Evolutionary conservation across 371 early-diverging fungal species (phyloP), one percentile per base, ranked within the genome.

Genomic region (Parasitella parasitica): DNA sequence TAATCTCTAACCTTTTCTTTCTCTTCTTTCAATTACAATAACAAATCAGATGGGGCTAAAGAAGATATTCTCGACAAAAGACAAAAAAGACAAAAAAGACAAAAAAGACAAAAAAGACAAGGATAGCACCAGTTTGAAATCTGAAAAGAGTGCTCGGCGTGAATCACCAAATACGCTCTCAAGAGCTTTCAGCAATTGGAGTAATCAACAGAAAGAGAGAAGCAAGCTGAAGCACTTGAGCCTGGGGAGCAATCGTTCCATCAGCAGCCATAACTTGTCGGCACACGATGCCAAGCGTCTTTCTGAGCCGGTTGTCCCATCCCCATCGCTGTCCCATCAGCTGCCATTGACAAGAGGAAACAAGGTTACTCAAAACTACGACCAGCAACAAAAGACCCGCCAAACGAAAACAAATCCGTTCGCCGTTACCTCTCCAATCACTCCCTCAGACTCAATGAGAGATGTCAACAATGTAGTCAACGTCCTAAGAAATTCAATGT

Each of bases 1-100:
- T 24, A 36, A 6, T 16, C 20, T 11, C 7, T 43, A 11, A 43
- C 6, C 16, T 27, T 22, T 46, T 20, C 27, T 48, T 46, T n/a
- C 46, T 53, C 20, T 36, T 30, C 39, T 22, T 39, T 20, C 55
- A 39, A 48, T 15, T n/a, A 20, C 8, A 24, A 30, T 12, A 39
- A 13, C 18, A 50, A n/a, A 30, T 7, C 18, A 37, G 24, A 68
- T 68, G 69, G 60, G 60, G n/a, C 13, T 68, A 50, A 68, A 63
- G 35, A 68, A 68, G 18, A 24, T 68, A 30, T 68, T 68, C 30
- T 63, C 68, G 18, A 20, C 38, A 12, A 59, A 62, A 22, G 24
- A 55, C 15, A 32, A 51, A 27, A 22, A 15, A 41, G 27, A 18
- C 2, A 55, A 48, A 52, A 27, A 58, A 52, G 24, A 27, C 11